Conservation (phyloP, 2,329 filamentous ascomycete species). For the Botrytis squamosa region DNA sequence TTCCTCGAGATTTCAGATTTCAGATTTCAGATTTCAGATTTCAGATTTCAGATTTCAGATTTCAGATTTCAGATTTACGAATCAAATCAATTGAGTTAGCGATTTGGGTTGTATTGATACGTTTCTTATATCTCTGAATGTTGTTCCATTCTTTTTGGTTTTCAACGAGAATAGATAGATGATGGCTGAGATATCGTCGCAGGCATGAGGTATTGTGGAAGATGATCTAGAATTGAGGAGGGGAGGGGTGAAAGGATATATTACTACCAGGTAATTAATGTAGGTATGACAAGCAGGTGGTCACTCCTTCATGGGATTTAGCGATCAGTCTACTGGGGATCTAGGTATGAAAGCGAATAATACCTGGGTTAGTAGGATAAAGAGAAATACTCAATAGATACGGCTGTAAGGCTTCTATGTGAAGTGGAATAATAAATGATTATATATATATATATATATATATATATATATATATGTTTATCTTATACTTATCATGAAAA, state of each 20-base stretch:
- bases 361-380: not conserved
- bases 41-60: not conserved
- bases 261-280: not conserved
- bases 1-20: not conserved
- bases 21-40: not conserved
- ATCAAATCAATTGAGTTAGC: not conserved
- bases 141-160: too few species aligned
- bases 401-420: not conserved
- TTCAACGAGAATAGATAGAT: not conserved
- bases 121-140: not conserved
- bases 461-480: too few species aligned
- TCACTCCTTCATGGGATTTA: not conserved
- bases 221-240: not conserved
- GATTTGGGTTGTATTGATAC: too few species aligned
- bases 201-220: not conserved
- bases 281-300: not conserved
- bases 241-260: not conserved
- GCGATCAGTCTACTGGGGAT: not conserved
- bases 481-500: too few species aligned
- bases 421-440: too few species aligned
- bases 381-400: not conserved
- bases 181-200: not conserved
- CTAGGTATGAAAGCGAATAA: too few species aligned
- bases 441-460: too few species aligned
- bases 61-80: not conserved